Evolutionary conservation across 495 filamentous ascomycete genomes (phyloP).

Genomic region (Podospora tetraspora): DNA sequence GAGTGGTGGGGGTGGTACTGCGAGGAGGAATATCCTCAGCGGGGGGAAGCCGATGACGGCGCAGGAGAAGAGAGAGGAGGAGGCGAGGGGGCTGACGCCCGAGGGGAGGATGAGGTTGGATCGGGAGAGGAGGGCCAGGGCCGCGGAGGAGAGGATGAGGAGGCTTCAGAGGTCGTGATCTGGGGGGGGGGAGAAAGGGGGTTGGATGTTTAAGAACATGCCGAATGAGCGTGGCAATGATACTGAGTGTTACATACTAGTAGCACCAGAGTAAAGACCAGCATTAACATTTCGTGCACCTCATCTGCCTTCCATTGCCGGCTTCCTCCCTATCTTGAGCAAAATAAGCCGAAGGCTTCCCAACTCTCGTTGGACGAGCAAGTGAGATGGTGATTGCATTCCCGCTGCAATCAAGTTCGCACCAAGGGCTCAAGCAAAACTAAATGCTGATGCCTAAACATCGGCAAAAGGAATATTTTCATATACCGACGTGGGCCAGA

Average conservation of each 20-base stretch:
- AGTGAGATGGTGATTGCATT: background rate
- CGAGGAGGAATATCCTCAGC: constrained; percentile 39
- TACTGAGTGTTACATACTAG: background rate
- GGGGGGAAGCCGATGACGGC: constrained; percentile 57
- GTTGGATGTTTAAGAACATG: background rate
- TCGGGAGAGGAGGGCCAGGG: constrained; percentile 73
- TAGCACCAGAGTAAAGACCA: background rate
- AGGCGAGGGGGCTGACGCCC: constrained; percentile 74
- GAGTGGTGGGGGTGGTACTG: constrained; percentile 38
- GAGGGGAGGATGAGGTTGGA: constrained; percentile 79
- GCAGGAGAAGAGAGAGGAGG: constrained; percentile 72
- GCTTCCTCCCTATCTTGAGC: background rate
- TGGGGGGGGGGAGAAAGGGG: background rate
- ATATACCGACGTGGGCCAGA: constrained; percentile 4
- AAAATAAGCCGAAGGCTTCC: background rate
- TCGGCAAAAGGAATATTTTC: background rate
- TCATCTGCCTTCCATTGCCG: background rate
- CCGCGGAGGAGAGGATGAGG: constrained; percentile 79
- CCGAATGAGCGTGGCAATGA: background rate
- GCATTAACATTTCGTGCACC: background rate
- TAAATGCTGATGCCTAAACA: background rate
- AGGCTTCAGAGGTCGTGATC: constrained; percentile 47
- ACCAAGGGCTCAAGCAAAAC: background rate
- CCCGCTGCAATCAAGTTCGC: background rate
- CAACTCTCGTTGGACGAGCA: background rate